Evolutionary conservation across 345 rosid genomes (phyloP).

Genomic region (Salix purpurea): DNA sequence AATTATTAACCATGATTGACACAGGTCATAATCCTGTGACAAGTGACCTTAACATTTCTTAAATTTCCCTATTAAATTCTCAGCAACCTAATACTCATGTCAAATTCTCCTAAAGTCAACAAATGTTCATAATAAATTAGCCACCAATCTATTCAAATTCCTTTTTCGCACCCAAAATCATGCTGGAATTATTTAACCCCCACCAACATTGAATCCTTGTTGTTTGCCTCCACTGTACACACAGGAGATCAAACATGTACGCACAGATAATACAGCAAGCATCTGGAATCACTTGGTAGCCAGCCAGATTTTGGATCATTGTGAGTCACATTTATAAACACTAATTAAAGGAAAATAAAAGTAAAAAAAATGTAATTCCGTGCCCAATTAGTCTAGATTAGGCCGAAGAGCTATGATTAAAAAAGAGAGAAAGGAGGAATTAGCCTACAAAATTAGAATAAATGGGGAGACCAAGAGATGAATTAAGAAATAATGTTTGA

Average conservation of each 20-base stretch:
- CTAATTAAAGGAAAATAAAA: neutral
- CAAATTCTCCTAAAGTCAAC: conserved; percentile 1
- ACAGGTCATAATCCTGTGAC: neutral
- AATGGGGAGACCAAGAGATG: neutral
- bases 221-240: too few species aligned
- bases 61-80: neutral
- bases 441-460: neutral
- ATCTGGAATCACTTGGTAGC: neutral
- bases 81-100: neutral
- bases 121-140: neutral
- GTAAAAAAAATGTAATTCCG: neutral
- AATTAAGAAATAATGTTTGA: neutral
- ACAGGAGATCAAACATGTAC: neutral
- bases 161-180: neutral
- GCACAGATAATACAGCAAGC: neutral
- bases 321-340: neutral
- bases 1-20: neutral
- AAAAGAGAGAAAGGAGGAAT: neutral
- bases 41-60: neutral
- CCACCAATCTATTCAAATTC: neutral
- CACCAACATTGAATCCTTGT: neutral
- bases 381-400: neutral
- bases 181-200: neutral
- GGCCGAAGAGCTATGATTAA: neutral
- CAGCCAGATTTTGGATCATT: neutral